phyloP scores from a whole-genome alignment of 768 basidiomycete genomes.

The Xerocomellus chrysenteron region DNA sequence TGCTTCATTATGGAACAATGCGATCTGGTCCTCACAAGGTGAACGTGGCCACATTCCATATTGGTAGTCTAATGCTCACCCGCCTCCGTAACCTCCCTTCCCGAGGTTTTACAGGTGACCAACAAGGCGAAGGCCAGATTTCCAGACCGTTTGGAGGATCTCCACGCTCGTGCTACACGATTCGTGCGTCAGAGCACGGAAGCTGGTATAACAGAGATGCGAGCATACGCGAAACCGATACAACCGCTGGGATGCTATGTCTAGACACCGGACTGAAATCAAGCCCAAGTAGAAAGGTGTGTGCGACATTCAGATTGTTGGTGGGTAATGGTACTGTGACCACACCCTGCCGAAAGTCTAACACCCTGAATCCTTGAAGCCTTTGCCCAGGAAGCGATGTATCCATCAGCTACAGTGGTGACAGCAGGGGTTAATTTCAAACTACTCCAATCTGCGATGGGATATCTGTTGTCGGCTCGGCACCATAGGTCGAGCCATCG shows the following conservation, averaged over 20 bases:
- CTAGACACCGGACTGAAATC: conserved; percentile 51
- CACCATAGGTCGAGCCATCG: conserved; percentile 62
- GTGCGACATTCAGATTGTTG: conserved; percentile 60
- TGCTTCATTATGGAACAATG: conserved; percentile 63
- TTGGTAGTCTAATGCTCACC: not conserved
- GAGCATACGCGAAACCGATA: conserved; percentile 67
- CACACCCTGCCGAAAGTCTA: not conserved
- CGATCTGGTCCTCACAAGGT: conserved; percentile 53
- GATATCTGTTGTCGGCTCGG: conserved; percentile 58
- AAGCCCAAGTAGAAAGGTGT: conserved; percentile 42
- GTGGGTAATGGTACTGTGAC: conserved; percentile 29
- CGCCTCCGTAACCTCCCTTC: conserved; percentile 42
- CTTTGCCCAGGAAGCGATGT: conserved; percentile 63
- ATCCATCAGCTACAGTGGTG: conserved; percentile 33
- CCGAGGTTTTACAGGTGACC: conserved; percentile 55
- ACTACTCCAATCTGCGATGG: conserved; percentile 39
- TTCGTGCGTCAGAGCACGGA: conserved; percentile 58
- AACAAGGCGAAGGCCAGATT: conserved; percentile 51
- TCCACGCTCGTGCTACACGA: conserved; percentile 51
- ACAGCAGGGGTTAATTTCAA: conserved; percentile 45
- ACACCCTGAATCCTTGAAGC: conserved; percentile 32
- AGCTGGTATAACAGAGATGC: conserved; percentile 63
- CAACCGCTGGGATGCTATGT: conserved; percentile 51
- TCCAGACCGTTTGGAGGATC: conserved; percentile 41
- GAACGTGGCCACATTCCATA: conserved; percentile 13